Evolutionary conservation across 805 yeast species (phyloP), one percentile per base, ranked within the genome.

Genomic region (Pichia deserticola): DNA sequence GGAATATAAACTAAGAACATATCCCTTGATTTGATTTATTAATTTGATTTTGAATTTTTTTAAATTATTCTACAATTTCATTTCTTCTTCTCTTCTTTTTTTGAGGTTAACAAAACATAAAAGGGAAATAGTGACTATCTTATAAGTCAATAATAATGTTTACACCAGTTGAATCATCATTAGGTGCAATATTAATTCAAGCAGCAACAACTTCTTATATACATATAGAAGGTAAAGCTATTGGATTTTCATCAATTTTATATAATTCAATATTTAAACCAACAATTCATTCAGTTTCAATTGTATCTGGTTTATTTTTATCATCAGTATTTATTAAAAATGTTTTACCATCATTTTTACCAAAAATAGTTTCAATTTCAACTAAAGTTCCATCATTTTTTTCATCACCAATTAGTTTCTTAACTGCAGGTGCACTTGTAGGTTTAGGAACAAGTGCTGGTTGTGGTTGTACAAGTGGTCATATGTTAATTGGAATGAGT

Each of bases 381-480:
- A 20, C 37, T 4, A 36, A 38, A 15, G 30, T 42, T 5, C 9
- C 30, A 3, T 7, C 27, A 7, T 32, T 32, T 5, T 48, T 38
- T 29, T 39, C 36, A 12, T 36, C 48, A 12, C 30, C 51, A 15
- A n/a, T 47, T 3, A 27, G 50, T 13, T 52, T 49, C 25, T 27
- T 51, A 13, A 10, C 54, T 9, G 68, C 76, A 1, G 81, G 81
- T 0, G 48, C 68, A 0, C 54, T 76, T 1, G 76, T 71, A 3
- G 82, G 82, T 0, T 25, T 71, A 2, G 82, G 82, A 1, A 72
- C 81, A 0, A 67, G 67, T 35, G 57, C 65, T 34, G 81, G 77
- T 0, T 62, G 68, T 33, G 82, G 81, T 3, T 77, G 82, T 49
- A 77, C 81, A 1, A 75, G 80, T 0, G 82, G 82, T 3, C 81